Conservation (phyloP, 345 rosid genomes). For the Alliaria petiolata region DNA sequence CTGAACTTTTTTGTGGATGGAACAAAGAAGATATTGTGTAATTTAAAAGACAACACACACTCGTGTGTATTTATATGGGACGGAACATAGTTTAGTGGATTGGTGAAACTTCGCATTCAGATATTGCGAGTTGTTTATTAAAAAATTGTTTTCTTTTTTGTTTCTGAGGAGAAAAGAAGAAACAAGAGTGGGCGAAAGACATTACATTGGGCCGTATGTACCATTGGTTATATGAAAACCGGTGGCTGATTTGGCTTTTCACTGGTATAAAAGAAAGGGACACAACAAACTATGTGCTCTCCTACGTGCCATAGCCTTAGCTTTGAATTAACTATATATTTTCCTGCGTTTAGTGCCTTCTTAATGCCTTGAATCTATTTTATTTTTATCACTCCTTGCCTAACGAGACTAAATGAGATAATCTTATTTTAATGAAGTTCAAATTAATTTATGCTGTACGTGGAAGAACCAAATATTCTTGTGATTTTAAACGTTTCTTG, state of each 20-base stretch:
- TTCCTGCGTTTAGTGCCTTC: background rate
- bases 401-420: background rate
- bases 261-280: background rate
- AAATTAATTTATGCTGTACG: background rate
- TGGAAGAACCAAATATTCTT: background rate
- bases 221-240: slow-evolving; percentile 29
- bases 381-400: background rate
- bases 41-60: background rate
- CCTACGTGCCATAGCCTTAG: slow-evolving; percentile 11
- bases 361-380: background rate
- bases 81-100: background rate
- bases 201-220: slow-evolving; percentile 13
- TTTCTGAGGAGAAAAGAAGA: too few relatives aligned
- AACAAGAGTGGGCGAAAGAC: too few relatives aligned
- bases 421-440: background rate
- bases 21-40: background rate
- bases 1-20: background rate
- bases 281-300: slow-evolving; percentile 26
- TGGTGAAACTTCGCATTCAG: slow-evolving; percentile 22
- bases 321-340: background rate
- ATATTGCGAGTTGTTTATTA: slow-evolving; percentile 1
- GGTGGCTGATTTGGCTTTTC: slow-evolving; percentile 32
- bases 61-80: slow-evolving; percentile 10
- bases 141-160: background rate
- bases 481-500: too few relatives aligned